phyloP scores from a whole-genome alignment of 2,329 filamentous ascomycete species.

The Volutella citrinella region DNA sequence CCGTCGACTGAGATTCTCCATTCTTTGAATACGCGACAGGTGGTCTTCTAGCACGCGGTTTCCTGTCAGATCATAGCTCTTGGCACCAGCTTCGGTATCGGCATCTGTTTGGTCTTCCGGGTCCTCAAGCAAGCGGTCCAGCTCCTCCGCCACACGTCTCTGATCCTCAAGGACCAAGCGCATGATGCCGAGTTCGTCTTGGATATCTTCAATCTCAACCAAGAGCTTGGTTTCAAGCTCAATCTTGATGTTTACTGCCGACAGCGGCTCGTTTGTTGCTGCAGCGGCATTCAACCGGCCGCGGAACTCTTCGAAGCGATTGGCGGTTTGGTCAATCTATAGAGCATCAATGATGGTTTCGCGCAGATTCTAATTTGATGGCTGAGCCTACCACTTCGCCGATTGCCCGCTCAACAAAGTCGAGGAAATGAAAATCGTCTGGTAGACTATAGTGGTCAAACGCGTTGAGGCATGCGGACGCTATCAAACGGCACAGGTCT shows the following conservation, averaged over 20 bases:
- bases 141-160: constrained; percentile 1
- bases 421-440: constrained; percentile 7
- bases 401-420: constrained; percentile 5
- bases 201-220: constrained; percentile 9
- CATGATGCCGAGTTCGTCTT: constrained; percentile 4
- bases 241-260: constrained; percentile 3
- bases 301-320: constrained; percentile 5
- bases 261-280: constrained; percentile 3
- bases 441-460: constrained; percentile 5
- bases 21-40: constrained; percentile 1
- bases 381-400: constrained; percentile 3
- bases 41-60: constrained; percentile 4
- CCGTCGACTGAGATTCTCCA: constrained; percentile 2
- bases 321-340: constrained; percentile 7
- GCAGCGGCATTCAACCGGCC: constrained; percentile 1
- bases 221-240: constrained; percentile 6
- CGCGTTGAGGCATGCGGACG: constrained; percentile 4
- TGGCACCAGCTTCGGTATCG: neutral
- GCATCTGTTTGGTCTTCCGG: neutral
- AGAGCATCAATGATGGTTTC: too few relatives aligned
- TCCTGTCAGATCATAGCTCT: neutral
- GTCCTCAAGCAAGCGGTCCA: neutral
- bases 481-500: constrained; percentile 6
- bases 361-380: too few relatives aligned
- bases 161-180: constrained; percentile 5